Evolutionary conservation across 495 filamentous ascomycete species (phyloP).

Genomic region (Thozetella sp.): DNA sequence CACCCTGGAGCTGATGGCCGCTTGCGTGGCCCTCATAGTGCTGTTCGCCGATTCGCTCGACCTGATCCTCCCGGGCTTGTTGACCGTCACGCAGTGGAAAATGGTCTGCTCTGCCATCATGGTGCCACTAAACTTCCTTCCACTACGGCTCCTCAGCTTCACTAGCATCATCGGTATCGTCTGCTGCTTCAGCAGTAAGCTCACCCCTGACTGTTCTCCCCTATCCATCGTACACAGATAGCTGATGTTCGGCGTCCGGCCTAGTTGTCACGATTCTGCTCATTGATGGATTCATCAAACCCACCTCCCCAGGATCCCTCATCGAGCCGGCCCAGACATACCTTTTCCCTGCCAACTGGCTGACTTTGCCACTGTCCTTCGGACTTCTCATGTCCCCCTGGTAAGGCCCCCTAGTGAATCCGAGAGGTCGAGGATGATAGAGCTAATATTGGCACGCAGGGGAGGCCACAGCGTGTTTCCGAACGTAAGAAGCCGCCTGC

Average conservation of each 20-base stretch:
- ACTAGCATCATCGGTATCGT: constrained; percentile 91
- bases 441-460: constrained; percentile 17
- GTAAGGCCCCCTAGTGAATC: constrained; percentile 21
- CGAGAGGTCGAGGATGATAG: neutral
- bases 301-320: constrained; percentile 78
- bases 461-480: constrained; percentile 95
- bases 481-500: constrained; percentile 49
- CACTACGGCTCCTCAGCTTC: constrained; percentile 82
- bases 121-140: constrained; percentile 83
- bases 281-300: constrained; percentile 84
- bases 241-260: neutral
- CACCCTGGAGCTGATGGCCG: constrained; percentile 82
- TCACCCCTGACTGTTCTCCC: neutral
- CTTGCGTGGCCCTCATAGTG: constrained; percentile 89
- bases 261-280: constrained; percentile 84
- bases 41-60: constrained; percentile 91
- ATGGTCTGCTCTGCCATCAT: constrained; percentile 80
- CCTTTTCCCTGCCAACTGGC: constrained; percentile 83
- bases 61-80: constrained; percentile 68
- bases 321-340: constrained; percentile 78
- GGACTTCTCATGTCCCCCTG: constrained; percentile 97
- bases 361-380: constrained; percentile 86
- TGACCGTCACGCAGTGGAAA: constrained; percentile 80
- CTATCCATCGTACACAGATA: neutral
- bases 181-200: constrained; percentile 82